Evolutionary conservation across 192 early-diverging fungal genomes (phyloP).

Genomic region (Entrophospora sp.): DNA sequence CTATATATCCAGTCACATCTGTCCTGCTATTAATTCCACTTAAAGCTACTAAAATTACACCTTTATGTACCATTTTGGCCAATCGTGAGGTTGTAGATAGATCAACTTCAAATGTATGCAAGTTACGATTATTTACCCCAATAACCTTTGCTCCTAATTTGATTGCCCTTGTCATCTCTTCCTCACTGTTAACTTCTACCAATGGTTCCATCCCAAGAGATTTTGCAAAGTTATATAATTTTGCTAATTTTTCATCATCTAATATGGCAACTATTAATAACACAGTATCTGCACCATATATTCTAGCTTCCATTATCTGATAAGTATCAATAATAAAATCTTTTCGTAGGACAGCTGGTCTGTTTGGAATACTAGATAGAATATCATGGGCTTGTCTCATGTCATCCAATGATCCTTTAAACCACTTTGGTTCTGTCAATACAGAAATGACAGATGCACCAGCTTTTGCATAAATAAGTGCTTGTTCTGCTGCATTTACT

Average conservation of each 20-base stretch:
- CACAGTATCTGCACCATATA: conserved; percentile 91
- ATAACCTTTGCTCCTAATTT: conserved; percentile 76
- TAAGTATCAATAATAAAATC: conserved; percentile 96
- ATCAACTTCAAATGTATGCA: conserved; percentile 95
- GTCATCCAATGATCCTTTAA: conserved; percentile 91
- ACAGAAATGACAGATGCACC: conserved; percentile 94
- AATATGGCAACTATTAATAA: conserved; percentile 96
- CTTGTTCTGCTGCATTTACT: conserved; percentile 84
- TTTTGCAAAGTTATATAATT: conserved; percentile 68
- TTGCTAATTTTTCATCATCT: conserved; percentile 49
- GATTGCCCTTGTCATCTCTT: conserved; percentile 84
- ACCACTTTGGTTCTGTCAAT: conserved; percentile 98
- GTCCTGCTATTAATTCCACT: conserved; percentile 78
- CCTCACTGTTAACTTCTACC: conserved; percentile 89
- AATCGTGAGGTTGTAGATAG: conserved; percentile 73
- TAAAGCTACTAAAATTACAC: conserved; percentile 72
- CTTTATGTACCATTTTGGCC: conserved; percentile 68
- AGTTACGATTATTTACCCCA: conserved; percentile 97
- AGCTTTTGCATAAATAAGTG: conserved; percentile 74
- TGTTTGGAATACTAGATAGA: conserved; percentile 50
- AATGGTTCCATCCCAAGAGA: conserved; percentile 93
- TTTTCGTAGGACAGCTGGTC: conserved; percentile 92
- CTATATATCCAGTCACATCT: conserved; percentile 77
- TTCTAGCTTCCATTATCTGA: conserved; percentile 92
- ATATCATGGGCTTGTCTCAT: conserved; percentile 77